phyloP scores from a whole-genome alignment of 2,329 filamentous ascomycete genomes.

The Arachnomyces sp. region DNA sequence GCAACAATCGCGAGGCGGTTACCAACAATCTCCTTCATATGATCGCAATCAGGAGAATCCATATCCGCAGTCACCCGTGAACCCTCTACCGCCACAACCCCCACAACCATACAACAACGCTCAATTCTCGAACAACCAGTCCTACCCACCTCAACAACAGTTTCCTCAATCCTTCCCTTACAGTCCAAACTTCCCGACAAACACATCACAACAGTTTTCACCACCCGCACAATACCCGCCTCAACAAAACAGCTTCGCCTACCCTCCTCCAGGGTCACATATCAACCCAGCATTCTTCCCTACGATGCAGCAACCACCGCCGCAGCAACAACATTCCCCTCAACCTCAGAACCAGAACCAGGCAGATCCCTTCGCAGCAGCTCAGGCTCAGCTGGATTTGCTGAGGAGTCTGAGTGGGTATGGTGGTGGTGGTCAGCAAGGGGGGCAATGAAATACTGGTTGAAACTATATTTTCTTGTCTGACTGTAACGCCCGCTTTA shows the following conservation, averaged over 20 bases:
- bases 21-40: slow-evolving; percentile 18
- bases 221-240: slow-evolving; percentile 33
- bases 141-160: slow-evolving; percentile 19
- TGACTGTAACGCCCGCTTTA: too few species aligned
- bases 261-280: slow-evolving; percentile 39
- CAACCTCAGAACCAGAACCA: slow-evolving; percentile 20
- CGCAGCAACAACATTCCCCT: slow-evolving; percentile 23
- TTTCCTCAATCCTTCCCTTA: slow-evolving; percentile 13
- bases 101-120: background rate
- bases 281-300: slow-evolving; percentile 55
- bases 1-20: slow-evolving; percentile 19
- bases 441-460: too few species aligned
- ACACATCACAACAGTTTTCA: slow-evolving; percentile 20
- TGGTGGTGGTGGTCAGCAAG: too few species aligned
- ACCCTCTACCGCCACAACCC: slow-evolving; percentile 8
- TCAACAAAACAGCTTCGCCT: slow-evolving; percentile 34
- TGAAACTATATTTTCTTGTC: too few species aligned
- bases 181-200: slow-evolving; percentile 18
- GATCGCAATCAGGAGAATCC: slow-evolving; percentile 19
- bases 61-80: slow-evolving; percentile 14
- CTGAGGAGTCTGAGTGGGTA: slow-evolving; percentile 28
- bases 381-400: slow-evolving; percentile 36
- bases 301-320: slow-evolving; percentile 36
- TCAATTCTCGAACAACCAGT: slow-evolving; percentile 9
- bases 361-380: slow-evolving; percentile 32